Evolutionary conservation across 805 yeast species (phyloP).

Genomic region (Debaryomyces prosopidis): DNA sequence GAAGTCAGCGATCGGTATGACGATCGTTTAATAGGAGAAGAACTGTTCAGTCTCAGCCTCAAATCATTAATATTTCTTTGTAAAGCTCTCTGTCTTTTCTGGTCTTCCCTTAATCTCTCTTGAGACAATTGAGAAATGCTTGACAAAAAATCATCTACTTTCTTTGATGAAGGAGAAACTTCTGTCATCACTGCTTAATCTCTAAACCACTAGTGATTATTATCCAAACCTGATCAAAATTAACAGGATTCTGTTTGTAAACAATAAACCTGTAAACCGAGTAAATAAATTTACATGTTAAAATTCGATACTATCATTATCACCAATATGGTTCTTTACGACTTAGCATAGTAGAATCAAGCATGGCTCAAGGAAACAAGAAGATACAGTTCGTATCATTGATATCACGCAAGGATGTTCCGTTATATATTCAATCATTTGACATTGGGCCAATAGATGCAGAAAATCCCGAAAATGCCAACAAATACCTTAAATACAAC

Average conservation of each 20-base stretch:
- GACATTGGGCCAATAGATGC: constrained; percentile 20
- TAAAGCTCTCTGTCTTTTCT: constrained; percentile 32
- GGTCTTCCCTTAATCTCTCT: constrained; percentile 33
- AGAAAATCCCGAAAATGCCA: constrained; percentile 25
- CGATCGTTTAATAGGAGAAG: constrained; percentile 18
- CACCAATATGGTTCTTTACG: too few relatives aligned
- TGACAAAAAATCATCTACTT: constrained; percentile 40
- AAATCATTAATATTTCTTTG: constrained; percentile 33
- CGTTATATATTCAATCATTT: constrained; percentile 60
- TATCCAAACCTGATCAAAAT: neutral
- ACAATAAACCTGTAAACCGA: neutral
- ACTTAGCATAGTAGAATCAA: neutral
- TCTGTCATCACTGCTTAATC: constrained; percentile 9
- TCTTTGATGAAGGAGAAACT: constrained; percentile 28
- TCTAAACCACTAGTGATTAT: too few relatives aligned
- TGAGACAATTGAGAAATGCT: constrained; percentile 37
- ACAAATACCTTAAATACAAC: constrained; percentile 59
- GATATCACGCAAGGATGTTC: constrained; percentile 58
- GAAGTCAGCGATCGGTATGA: neutral
- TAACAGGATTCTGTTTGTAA: neutral
- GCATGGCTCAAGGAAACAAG: constrained; percentile 8
- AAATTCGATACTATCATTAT: neutral
- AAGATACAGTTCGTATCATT: constrained; percentile 54
- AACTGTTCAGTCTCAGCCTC: constrained; percentile 22
- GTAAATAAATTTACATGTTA: neutral